These are phyloP conservation scores for Chimonanthus salicifolius DNA, from an alignment of 164 flowering plant genomes.

Conservation along the genomic window DNA sequence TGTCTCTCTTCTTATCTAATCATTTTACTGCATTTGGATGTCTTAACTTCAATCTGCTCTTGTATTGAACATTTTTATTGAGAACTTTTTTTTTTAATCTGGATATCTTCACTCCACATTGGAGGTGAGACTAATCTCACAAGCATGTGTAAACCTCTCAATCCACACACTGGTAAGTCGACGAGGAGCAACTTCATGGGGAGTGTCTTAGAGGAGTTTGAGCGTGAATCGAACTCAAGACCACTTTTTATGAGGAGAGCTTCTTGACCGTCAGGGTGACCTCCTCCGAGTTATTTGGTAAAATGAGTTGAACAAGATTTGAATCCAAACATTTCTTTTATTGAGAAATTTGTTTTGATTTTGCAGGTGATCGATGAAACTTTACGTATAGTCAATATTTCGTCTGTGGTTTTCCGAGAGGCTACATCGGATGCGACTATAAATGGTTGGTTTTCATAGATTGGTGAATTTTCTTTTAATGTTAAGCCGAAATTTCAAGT, in stretches of 20 bases:
- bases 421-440: conserved; percentile 55
- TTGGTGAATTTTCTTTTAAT: conserved; percentile 28
- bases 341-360: background rate
- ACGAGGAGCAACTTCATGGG: no score
- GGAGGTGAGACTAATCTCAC: no score
- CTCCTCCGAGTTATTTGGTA: no score
- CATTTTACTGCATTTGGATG: background rate
- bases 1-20: background rate
- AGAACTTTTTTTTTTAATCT: no score
- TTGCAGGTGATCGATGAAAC: conserved; percentile 80
- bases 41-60: background rate
- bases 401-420: conserved; percentile 58
- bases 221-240: no score
- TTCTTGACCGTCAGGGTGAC: no score
- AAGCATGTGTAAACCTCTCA: no score
- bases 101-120: no score
- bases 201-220: no score
- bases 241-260: no score
- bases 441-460: conserved; percentile 34
- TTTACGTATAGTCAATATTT: conserved; percentile 64
- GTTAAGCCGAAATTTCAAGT: background rate
- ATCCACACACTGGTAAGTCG: no score
- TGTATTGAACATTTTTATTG: background rate
- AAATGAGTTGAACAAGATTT: no score
- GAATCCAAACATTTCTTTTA: background rate